These are phyloP conservation scores for Aspergillus proliferans DNA, from an alignment of 2,329 filamentous ascomycete genomes.

Conservation along the genomic window DNA sequence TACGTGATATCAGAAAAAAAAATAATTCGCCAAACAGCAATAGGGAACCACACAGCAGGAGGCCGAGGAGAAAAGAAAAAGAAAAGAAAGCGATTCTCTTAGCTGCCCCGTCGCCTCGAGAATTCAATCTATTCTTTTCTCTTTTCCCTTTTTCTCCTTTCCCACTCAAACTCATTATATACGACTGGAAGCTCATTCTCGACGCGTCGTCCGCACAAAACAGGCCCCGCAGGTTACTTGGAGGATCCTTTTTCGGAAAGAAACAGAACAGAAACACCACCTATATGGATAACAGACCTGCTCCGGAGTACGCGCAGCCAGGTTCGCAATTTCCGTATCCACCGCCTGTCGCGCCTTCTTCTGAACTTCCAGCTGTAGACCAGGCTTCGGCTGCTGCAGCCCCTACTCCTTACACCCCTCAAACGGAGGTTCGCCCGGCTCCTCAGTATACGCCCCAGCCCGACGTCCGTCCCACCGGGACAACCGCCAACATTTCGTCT, in stretches of 20 bases:
- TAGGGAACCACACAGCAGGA: background rate
- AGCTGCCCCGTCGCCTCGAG: background rate
- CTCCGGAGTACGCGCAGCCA: conserved; percentile 77
- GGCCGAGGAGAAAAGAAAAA: background rate
- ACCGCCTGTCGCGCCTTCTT: conserved; percentile 55
- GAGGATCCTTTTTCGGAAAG: conserved; percentile 12
- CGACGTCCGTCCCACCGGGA: conserved; percentile 61
- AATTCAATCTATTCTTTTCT: conserved; percentile 1
- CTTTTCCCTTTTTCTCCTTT: conserved; percentile 8
- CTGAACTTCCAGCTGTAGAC: conserved; percentile 84
- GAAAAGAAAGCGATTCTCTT: background rate
- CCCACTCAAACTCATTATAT: conserved; percentile 3
- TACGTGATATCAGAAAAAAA: background rate
- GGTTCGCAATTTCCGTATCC: conserved; percentile 64
- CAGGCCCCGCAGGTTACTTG: conserved; percentile 16
- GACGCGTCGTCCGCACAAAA: conserved; percentile 27
- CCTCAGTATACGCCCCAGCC: conserved; percentile 73
- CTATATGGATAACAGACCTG: conserved; percentile 57
- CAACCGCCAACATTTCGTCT: conserved; percentile 58
- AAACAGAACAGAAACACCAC: conserved; percentile 23
- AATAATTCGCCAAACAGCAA: background rate
- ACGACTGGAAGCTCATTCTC: conserved; percentile 21
- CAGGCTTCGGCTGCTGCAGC: conserved; percentile 71
- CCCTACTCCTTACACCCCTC: conserved; percentile 35
- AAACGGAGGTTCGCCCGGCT: conserved; percentile 32